phyloP scores from a whole-genome alignment of 192 early-diverging fungal genomes.

The Coemansia sp. region DNA sequence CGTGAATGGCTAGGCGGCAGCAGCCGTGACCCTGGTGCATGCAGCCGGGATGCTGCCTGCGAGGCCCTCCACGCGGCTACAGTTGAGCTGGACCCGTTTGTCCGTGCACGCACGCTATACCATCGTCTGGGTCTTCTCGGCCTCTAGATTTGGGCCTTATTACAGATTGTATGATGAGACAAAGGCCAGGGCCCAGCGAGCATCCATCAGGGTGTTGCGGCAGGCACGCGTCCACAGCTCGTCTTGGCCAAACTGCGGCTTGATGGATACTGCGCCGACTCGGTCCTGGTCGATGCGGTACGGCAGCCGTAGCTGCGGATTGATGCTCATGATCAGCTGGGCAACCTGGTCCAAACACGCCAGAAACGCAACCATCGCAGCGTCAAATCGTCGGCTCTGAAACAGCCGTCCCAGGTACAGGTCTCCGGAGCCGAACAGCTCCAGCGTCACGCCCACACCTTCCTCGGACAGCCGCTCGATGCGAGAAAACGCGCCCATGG shows the following conservation, averaged over 20 bases:
- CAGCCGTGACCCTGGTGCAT: not conserved
- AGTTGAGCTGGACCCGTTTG: conserved; percentile 53
- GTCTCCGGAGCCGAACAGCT: conserved; percentile 88
- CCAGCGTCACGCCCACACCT: conserved; percentile 43
- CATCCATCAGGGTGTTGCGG: conserved; percentile 82
- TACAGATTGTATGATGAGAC: conserved; percentile 47
- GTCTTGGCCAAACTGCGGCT: conserved; percentile 84
- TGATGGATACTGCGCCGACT: conserved; percentile 79
- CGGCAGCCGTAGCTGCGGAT: conserved; percentile 74
- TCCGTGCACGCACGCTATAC: conserved; percentile 52
- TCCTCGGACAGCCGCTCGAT: conserved; percentile 80
- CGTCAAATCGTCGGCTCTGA: conserved; percentile 81
- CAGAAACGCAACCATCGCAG: conserved; percentile 83
- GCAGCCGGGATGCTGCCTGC: conserved; percentile 22
- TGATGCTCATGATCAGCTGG: conserved; percentile 73
- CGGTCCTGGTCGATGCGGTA: conserved; percentile 89
- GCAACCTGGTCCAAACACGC: conserved; percentile 87
- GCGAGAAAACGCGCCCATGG: conserved; percentile 87
- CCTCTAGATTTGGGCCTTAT: not conserved
- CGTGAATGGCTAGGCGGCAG: conserved; percentile 48
- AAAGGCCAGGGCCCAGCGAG: conserved; percentile 87
- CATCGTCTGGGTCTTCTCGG: conserved; percentile 44
- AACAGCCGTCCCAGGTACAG: conserved; percentile 73
- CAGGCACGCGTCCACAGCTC: conserved; percentile 91
- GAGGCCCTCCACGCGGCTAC: conserved; percentile 41